phyloP scores from a whole-genome alignment of 2,329 filamentous ascomycete species.

The Corinectria fuckeliana region DNA sequence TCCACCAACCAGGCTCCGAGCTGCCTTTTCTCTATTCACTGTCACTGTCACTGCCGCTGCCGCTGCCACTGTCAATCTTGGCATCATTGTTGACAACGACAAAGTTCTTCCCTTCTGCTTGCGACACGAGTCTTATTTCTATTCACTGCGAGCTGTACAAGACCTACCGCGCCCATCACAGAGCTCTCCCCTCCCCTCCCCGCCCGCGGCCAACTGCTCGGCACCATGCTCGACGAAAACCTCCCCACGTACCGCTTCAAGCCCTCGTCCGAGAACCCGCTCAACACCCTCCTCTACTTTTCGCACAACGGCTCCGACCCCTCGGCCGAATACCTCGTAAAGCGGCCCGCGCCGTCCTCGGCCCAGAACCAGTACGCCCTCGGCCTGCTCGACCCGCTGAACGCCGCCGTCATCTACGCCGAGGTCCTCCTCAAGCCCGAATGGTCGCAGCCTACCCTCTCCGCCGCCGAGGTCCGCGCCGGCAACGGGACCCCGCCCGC shows the following conservation, averaged over 20 bases:
- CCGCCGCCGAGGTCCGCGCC: slow-evolving; percentile 79
- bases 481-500: slow-evolving; percentile 68
- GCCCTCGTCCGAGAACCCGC: slow-evolving; percentile 58
- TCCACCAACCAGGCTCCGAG: background rate
- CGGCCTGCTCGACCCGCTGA: slow-evolving; percentile 83
- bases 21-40: background rate
- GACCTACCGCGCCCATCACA: background rate
- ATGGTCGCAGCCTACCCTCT: slow-evolving; percentile 84
- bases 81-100: slow-evolving; percentile 2
- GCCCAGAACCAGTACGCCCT: slow-evolving; percentile 86
- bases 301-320: slow-evolving; percentile 81
- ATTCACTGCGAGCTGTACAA: background rate
- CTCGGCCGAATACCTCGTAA: slow-evolving; percentile 78
- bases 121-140: background rate
- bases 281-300: slow-evolving; percentile 64
- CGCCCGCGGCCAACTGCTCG: background rate
- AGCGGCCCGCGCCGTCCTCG: slow-evolving; percentile 70
- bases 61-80: slow-evolving; percentile 7
- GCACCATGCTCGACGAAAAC: slow-evolving; percentile 86
- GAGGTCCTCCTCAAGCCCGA: slow-evolving; percentile 85
- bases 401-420: slow-evolving; percentile 81
- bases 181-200: background rate
- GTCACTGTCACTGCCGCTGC: background rate
- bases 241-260: slow-evolving; percentile 75
- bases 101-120: background rate